phyloP scores from a whole-genome alignment of 2,329 filamentous ascomycete genomes.

The Microascus cirrosus region DNA sequence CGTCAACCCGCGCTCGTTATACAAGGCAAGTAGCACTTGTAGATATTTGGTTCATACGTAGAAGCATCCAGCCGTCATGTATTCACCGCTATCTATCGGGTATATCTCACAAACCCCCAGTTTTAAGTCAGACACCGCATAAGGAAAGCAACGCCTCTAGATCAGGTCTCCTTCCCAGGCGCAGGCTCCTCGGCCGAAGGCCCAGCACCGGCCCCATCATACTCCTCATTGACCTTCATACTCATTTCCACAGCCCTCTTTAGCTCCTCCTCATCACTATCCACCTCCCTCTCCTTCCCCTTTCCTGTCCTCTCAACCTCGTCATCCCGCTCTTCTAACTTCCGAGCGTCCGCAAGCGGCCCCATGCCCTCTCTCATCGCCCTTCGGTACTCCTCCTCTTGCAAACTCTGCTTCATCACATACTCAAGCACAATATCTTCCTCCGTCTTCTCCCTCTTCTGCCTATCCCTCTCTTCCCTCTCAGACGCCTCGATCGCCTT shows the following conservation, averaged over 20 bases:
- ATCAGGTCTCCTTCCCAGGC: not conserved
- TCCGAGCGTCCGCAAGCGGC: not conserved
- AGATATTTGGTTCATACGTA: too few species aligned
- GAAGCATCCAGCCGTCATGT: too few species aligned
- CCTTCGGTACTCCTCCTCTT: slow-evolving; percentile 46
- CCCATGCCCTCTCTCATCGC: not conserved
- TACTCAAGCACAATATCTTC: slow-evolving; percentile 68
- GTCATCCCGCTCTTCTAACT: not conserved
- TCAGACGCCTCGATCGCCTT: slow-evolving; percentile 36
- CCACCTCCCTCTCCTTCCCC: not conserved
- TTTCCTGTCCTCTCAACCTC: not conserved
- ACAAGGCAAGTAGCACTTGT: too few species aligned
- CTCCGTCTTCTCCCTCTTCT: slow-evolving; percentile 39
- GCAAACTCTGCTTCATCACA: slow-evolving; percentile 64
- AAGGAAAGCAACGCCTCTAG: not conserved
- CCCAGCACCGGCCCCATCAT: not conserved
- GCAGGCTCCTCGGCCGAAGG: not conserved
- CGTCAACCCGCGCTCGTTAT: too few species aligned
- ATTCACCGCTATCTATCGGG: too few species aligned
- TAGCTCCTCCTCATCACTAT: slow-evolving; percentile 1
- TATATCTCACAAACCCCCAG: too few species aligned
- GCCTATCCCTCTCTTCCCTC: slow-evolving; percentile 28
- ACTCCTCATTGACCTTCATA: not conserved
- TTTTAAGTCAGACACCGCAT: too few species aligned
- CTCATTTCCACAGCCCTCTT: slow-evolving; percentile 5